A percentile compares a stretch with the other conserved stretches of the same genome.
These are phyloP conservation scores for Caryopteris hybrid DNA, from an alignment of 305 asterid species.

Conservation along the genomic window DNA sequence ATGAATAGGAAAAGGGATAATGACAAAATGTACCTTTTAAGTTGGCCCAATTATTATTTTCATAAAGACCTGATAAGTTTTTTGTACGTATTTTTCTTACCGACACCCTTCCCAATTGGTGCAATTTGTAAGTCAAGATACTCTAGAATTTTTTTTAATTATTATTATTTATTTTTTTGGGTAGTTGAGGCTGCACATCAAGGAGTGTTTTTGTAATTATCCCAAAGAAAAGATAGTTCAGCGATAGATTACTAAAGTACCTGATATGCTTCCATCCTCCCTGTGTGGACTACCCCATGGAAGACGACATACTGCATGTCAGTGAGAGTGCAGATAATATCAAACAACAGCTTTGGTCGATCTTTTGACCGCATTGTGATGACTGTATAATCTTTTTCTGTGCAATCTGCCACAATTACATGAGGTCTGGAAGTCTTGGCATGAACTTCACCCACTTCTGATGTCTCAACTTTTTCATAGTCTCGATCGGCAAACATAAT, in stretches of 20 bases:
- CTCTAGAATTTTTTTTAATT: too few species aligned
- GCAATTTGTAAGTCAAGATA: too few species aligned
- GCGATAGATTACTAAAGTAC: slow-evolving; percentile 17
- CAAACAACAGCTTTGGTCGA: slow-evolving; percentile 79
- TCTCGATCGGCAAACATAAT: slow-evolving; percentile 82
- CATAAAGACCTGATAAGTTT: too few species aligned
- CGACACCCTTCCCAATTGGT: too few species aligned
- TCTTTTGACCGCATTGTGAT: slow-evolving; percentile 67
- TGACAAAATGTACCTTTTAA: too few species aligned
- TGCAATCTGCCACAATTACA: slow-evolving; percentile 52
- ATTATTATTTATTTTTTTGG: too few species aligned
- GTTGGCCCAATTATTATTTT: too few species aligned
- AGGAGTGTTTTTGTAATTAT: not conserved
- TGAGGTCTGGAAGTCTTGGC: slow-evolving; percentile 45
- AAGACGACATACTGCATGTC: slow-evolving; percentile 81
- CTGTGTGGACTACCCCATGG: slow-evolving; percentile 76
- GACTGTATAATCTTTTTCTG: slow-evolving; percentile 65
- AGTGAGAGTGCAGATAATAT: slow-evolving; percentile 69
- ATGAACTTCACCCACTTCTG: slow-evolving; percentile 24
- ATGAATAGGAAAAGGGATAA: not conserved
- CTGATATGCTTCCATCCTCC: slow-evolving; percentile 68
- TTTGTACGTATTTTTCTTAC: too few species aligned
- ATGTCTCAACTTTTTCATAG: slow-evolving; percentile 42
- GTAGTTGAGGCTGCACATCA: too few species aligned
- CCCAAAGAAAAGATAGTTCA: not conserved